Evolutionary conservation across 1,284 basidiomycete genomes (phyloP).

Genomic region (Lentinus polychrous): DNA sequence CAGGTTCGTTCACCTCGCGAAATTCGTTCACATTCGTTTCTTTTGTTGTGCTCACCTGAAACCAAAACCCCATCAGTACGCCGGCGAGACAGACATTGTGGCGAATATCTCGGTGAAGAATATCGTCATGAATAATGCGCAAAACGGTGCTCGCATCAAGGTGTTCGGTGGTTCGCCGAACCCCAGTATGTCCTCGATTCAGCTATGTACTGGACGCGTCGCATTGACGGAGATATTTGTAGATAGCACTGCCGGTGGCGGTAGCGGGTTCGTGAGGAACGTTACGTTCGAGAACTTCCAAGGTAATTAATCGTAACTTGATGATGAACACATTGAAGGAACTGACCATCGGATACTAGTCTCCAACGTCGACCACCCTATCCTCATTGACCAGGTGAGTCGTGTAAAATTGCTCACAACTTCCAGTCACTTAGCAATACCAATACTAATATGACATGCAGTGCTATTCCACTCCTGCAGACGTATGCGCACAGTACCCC

Average conservation of each 20-base stretch:
- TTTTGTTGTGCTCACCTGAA: constrained; percentile 30
- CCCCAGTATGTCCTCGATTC: constrained; percentile 16
- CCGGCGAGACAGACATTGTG: constrained; percentile 59
- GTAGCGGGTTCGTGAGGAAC: constrained; percentile 54
- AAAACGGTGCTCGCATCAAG: constrained; percentile 65
- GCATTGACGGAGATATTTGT: neutral
- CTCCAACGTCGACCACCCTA: constrained; percentile 46
- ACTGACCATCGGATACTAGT: constrained; percentile 18
- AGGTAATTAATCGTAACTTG: constrained; percentile 12
- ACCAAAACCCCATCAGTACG: constrained; percentile 50
- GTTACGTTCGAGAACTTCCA: constrained; percentile 43
- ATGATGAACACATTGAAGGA: neutral
- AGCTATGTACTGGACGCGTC: neutral
- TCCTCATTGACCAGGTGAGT: constrained; percentile 46
- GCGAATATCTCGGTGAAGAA: constrained; percentile 52
- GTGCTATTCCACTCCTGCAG: constrained; percentile 47
- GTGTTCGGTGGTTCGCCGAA: constrained; percentile 46
- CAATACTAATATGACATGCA: constrained; percentile 15
- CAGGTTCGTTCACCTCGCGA: constrained; percentile 15
- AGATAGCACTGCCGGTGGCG: constrained; percentile 39
- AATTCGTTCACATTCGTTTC: neutral
- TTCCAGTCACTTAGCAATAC: neutral
- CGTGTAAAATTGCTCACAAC: neutral
- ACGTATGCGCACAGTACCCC: constrained; percentile 41
- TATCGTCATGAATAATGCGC: constrained; percentile 51